Evolutionary conservation across 805 yeast genomes (phyloP).

Genomic region (Yamadazyma nakazawae): DNA sequence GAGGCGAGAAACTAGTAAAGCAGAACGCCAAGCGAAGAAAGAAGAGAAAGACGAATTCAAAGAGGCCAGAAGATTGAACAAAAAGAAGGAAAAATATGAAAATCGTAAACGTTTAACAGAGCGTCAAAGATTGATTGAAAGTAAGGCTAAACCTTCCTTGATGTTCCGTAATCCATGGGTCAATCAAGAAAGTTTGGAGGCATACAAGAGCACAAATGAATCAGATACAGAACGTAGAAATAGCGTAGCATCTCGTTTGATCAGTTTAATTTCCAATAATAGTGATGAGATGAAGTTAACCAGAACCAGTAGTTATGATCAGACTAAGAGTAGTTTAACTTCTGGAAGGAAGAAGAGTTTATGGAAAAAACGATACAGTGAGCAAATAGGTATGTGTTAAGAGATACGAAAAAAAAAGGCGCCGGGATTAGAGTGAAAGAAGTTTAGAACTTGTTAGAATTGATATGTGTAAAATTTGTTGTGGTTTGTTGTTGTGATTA

Average conservation of each 20-base stretch:
- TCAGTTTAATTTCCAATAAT: slow-evolving; percentile 18
- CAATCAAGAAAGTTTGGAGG: slow-evolving; percentile 10
- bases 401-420: too few species aligned
- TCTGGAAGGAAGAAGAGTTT: slow-evolving; percentile 22
- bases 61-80: neutral
- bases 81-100: slow-evolving; percentile 5
- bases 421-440: too few species aligned
- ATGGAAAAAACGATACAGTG: slow-evolving; percentile 22
- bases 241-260: slow-evolving; percentile 20
- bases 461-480: too few species aligned
- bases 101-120: slow-evolving; percentile 8
- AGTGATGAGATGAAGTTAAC: slow-evolving; percentile 16
- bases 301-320: slow-evolving; percentile 30
- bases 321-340: slow-evolving; percentile 36
- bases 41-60: neutral
- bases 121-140: slow-evolving; percentile 9
- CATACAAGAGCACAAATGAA: slow-evolving; percentile 7
- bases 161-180: slow-evolving; percentile 13
- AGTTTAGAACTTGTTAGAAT: too few species aligned
- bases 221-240: slow-evolving; percentile 6
- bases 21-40: slow-evolving; percentile 1
- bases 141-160: slow-evolving; percentile 7
- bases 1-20: neutral
- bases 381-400: slow-evolving; percentile 33
- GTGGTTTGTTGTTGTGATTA: too few species aligned